Base-by-base conservation (phyloP, 2,329 filamentous ascomycete genomes). In the Rutstroemia sp. region DNA sequence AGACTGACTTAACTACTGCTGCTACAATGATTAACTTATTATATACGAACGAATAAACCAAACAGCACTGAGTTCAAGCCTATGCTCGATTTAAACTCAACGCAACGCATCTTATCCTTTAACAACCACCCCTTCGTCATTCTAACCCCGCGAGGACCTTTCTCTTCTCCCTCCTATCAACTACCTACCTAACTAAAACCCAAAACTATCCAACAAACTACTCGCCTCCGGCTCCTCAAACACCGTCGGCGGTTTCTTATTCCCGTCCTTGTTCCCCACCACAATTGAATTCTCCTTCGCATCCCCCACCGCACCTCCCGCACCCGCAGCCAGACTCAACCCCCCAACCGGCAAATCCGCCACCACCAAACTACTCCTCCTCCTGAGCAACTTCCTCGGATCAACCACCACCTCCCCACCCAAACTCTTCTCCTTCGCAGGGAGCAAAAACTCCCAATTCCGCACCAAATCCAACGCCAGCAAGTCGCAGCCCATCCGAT, bases 141-240 rank as follows among this genome's bases (percentile, higher is more conserved):
- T 23, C 23, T 23, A 23, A 23, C 23, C 23, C 23, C 23, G 23
- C 23, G 23, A 23, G 23, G 23, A 23, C 23, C 23, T 23, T 23
- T 23, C 39, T 41, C 16, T 23, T 23, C 39, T 41, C 16, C 30
- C 30, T 14, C 23, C 4, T 9, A 45, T 12, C n/a, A n/a, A 6
- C 19, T 21, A 17, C 19, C 19, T 19, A 45, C 5, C 42, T 8
- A 45, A 19, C 19, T 72, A 97, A 69, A 97, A 94, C 1, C 92
- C 92, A 78, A 97, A 97, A 70, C 82, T 92, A 76, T 97, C 92
- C 65, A 97, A 76, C 67, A 99, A 73, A 58, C 89, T 92, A 69
- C 83, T 89, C 27, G 88, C 81, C 73, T 95, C 91, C n/a, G 94
- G 94, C 71, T 99, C 94, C 65, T 95, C 80, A 69, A 97, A 97